Evolutionary conservation across 2,329 filamentous ascomycete genomes (phyloP), one percentile per base, ranked within the genome.

Genomic region (Colletotrichum godetiae): DNA sequence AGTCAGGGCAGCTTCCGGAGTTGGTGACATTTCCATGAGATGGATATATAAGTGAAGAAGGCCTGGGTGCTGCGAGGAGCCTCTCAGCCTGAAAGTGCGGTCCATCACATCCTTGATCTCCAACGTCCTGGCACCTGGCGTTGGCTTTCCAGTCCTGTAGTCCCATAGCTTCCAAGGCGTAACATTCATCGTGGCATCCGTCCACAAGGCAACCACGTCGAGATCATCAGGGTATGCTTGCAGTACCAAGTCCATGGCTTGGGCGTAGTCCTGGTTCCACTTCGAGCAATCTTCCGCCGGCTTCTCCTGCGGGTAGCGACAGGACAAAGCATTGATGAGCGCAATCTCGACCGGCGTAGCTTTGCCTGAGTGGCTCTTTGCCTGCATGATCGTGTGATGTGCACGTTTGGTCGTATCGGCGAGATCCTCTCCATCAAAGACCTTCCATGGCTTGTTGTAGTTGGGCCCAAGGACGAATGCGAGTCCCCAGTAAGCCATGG

Each of bases 11-110:
- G 82, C 79, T 79, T 94, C 93, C 0, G 93, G 93, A 0, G 84
- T 86, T 0, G 85, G 83, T 0, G 92, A 94, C 93, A 94, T 94
- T 78, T 95, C 93, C 86, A 94, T 93, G 4, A 94, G 87, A 76
- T 95, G 93, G 52, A 95, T 93, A 80, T 95, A 95, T 37, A 94
- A 82, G 79, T 95, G 93, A 6, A 95, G 84, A 0, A 95, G 81
- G 0, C 93, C 93, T 0, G 93, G 91, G 77, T 97, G 94, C 7
- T 83, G 76, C 4, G 84, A 79, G 0, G 85, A 88, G 19, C 84
- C 85, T 1, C 85, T 80, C 3, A 86, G 83, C 1, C 81, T 78
- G 22, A 95, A 81, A 0, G 90, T 91, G 4, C 79, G 77, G 19
- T 85, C 83, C 10, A 85, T 76, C 8, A 83, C 77, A 7, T 77